Evolutionary conservation across 1,139 yeast species (phyloP).

Genomic region (Lodderomyces orthopsilosis): DNA sequence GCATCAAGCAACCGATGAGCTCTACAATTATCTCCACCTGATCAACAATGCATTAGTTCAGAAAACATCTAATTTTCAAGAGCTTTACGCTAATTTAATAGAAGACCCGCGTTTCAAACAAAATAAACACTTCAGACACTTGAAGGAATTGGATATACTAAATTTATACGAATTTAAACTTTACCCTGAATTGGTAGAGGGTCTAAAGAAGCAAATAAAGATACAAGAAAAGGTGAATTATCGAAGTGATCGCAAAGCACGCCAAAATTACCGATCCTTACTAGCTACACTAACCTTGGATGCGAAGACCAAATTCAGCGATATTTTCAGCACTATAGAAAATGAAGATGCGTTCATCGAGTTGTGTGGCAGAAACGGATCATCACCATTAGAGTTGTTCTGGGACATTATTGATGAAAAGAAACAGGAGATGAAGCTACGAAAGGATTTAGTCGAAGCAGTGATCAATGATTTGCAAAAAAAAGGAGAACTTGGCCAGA

Average conservation of each 20-base stretch:
- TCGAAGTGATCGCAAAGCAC: constrained; percentile 60
- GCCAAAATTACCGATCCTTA: constrained; percentile 55
- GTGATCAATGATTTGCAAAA: constrained; percentile 37
- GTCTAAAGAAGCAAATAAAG: constrained; percentile 36
- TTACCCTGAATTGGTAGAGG: constrained; percentile 32
- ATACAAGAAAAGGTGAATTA: constrained; percentile 39
- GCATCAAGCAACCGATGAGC: constrained; percentile 49
- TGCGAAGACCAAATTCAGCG: constrained; percentile 60
- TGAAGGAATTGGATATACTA: constrained; percentile 61
- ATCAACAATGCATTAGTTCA: constrained; percentile 31
- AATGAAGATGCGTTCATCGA: constrained; percentile 58
- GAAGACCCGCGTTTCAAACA: constrained; percentile 55
- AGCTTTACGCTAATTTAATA: constrained; percentile 35
- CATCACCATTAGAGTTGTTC: constrained; percentile 74
- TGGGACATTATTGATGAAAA: constrained; percentile 73
- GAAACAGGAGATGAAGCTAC: constrained; percentile 52
- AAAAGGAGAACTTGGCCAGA: constrained; percentile 7
- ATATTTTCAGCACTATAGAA: constrained; percentile 50
- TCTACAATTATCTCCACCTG: constrained; percentile 47
- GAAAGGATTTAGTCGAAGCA: constrained; percentile 58
- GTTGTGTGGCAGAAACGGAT: constrained; percentile 75
- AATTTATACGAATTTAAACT: constrained; percentile 50
- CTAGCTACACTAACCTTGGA: constrained; percentile 43
- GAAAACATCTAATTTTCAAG: constrained; percentile 43
- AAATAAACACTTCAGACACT: constrained; percentile 52